These are phyloP conservation scores for Leishmania braziliensis DNA, from an alignment of 208 protist species.

Conservation along the genomic window DNA sequence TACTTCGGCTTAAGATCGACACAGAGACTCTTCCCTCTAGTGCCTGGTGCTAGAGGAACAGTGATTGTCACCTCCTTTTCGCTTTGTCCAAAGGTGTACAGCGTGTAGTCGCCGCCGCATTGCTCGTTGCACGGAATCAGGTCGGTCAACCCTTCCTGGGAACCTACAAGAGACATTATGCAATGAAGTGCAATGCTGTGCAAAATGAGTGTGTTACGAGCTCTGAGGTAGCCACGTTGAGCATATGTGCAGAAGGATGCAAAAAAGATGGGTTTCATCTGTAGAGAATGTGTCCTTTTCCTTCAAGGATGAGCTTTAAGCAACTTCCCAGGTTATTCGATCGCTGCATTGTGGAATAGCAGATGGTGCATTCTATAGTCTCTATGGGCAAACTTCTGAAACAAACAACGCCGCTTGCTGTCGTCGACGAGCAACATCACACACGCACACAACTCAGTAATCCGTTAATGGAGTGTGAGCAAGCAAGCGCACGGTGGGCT, in stretches of 20 bases:
- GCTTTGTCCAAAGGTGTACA: slow-evolving; percentile 79
- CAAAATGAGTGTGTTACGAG: background rate
- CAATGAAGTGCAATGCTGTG: background rate
- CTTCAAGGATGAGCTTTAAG: background rate
- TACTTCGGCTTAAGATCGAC: slow-evolving; percentile 54
- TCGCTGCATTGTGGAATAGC: background rate
- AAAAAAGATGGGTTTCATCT: slow-evolving; percentile 4
- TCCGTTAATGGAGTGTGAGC: slow-evolving; percentile 6
- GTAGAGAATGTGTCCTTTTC: background rate
- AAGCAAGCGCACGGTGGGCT: slow-evolving; percentile 3
- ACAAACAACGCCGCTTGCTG: background rate
- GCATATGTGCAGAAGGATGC: background rate
- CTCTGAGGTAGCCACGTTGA: background rate
- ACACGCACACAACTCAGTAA: slow-evolving; percentile 1
- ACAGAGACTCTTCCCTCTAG: slow-evolving; percentile 54
- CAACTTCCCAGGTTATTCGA: background rate
- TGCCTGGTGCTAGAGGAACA: slow-evolving; percentile 56
- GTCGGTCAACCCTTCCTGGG: slow-evolving; percentile 64
- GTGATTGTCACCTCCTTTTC: slow-evolving; percentile 79
- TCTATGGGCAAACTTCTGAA: background rate
- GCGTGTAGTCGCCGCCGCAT: slow-evolving; percentile 80
- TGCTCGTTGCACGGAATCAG: slow-evolving; percentile 81
- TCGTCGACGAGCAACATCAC: background rate
- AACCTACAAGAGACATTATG: slow-evolving; percentile 60
- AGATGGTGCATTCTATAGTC: background rate